Evolutionary conservation across 2,329 filamentous ascomycete genomes (phyloP), one percentile per base, ranked within the genome.

Genomic region (Ophiostoma australiae): DNA sequence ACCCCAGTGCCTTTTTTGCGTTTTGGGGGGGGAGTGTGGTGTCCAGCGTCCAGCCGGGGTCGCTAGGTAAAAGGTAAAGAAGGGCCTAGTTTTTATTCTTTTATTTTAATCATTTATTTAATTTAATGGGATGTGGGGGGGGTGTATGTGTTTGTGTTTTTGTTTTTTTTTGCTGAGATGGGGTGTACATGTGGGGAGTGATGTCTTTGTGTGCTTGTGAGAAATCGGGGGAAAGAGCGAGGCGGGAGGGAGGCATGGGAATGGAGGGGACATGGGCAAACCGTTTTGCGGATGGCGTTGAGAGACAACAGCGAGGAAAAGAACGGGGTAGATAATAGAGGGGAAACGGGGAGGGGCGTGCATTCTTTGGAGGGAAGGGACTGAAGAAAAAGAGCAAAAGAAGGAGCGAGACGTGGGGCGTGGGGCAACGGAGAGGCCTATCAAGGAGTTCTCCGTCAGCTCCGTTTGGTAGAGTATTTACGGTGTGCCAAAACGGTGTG

Each of bases 141-240:
- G 63, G n/a, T n/a, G n/a, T n/a, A n/a, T n/a, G n/a, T n/a, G 63
- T 66, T 23, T 66, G 63, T 66, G 27, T 67, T 37, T 48, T 39
- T 39, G n/a, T 37, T 37, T 37, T 10, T 37, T 37, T 48, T 68
- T 72, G 65, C 68, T 68, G 72, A 44, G 44, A 68, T 68, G 69
- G 71, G 70, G 70, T 68, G 37, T 66, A 70, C 48, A 73, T 74
- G 73, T 73, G 73, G 72, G 73, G 72, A 70, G 71, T 44, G 52
- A 7, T 71, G 69, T 7, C 20, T 58, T 61, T 66, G 63, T 66
- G 35, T 69, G 71, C 69, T 55, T 37, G 44, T 58, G 52, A 67
- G 65, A 48, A 69, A 55, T 55, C 39, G 58, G 67, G 67, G 61
- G 66, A 68, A 68, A 73, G 69, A 31, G 67, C 37, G 39, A 66